Evolutionary conservation across 179 eudicot species (phyloP).

Genomic region (Pouteria campechiana): DNA sequence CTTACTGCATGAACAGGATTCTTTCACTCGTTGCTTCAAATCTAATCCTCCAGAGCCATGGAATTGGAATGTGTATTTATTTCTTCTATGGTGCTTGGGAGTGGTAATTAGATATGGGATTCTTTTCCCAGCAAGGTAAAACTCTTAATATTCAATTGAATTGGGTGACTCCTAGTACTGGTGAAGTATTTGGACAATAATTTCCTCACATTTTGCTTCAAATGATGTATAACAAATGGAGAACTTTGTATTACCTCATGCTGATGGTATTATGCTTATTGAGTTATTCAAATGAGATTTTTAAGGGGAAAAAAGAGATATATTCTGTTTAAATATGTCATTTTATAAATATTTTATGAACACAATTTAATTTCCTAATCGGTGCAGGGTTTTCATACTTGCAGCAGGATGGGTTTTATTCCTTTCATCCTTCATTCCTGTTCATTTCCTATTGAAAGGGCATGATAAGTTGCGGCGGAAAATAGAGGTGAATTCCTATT

Average conservation of each 20-base stretch:
- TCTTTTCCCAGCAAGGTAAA: constrained; percentile 80
- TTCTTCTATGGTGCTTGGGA: constrained; percentile 94
- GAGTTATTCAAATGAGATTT: no score
- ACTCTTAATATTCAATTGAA: no score
- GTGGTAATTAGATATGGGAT: constrained; percentile 69
- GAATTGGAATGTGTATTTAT: constrained; percentile 94
- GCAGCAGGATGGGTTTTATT: constrained; percentile 92
- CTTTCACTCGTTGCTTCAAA: constrained; percentile 98
- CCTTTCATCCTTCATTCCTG: constrained; percentile 86
- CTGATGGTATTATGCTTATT: no score
- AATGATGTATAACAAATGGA: no score
- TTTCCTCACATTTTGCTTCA: no score
- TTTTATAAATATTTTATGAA: no score
- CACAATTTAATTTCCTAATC: no score
- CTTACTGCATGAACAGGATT: constrained; percentile 51
- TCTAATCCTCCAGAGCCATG: constrained; percentile 97
- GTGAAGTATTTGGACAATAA: no score
- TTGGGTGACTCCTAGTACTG: no score
- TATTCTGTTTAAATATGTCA: no score
- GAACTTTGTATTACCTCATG: no score
- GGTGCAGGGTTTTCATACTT: constrained; percentile 65
- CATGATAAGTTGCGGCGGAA: constrained; percentile 76
- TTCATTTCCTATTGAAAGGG: constrained; percentile 83
- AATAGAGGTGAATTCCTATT: constrained; percentile 95
- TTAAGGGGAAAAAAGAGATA: no score